These are phyloP conservation scores for Purpureocillium lavendulum DNA, from an alignment of 2,329 filamentous ascomycete species.

Conservation along the genomic window DNA sequence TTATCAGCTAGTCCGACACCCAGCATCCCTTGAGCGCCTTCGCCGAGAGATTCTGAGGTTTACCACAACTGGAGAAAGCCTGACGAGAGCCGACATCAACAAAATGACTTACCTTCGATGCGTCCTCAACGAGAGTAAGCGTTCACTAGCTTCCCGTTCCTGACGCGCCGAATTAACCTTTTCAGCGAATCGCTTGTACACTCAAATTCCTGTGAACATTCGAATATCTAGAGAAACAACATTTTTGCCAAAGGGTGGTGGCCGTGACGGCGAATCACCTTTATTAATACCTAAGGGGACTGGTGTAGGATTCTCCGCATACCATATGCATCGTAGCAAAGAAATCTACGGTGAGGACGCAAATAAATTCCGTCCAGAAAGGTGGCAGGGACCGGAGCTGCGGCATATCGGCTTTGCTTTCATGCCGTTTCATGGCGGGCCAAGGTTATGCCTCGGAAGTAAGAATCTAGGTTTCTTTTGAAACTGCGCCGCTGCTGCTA, in stretches of 20 bases:
- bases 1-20: conserved; percentile 1
- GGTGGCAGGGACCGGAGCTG: background rate
- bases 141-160: background rate
- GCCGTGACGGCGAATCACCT: background rate
- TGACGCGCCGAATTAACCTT: background rate
- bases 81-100: background rate
- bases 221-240: background rate
- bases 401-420: background rate
- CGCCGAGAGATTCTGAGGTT: background rate
- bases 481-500: background rate
- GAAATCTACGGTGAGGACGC: background rate
- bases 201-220: background rate
- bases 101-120: background rate
- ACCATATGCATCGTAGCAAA: background rate
- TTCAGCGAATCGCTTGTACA: background rate
- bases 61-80: background rate
- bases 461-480: background rate
- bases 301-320: background rate
- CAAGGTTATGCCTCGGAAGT: background rate
- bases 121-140: background rate
- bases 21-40: background rate
- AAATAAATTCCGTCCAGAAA: background rate
- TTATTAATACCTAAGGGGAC: background rate
- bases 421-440: background rate
- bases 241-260: background rate